These are phyloP conservation scores for Lyophyllum decastes DNA, from an alignment of 768 basidiomycete genomes.

Conservation along the genomic window DNA sequence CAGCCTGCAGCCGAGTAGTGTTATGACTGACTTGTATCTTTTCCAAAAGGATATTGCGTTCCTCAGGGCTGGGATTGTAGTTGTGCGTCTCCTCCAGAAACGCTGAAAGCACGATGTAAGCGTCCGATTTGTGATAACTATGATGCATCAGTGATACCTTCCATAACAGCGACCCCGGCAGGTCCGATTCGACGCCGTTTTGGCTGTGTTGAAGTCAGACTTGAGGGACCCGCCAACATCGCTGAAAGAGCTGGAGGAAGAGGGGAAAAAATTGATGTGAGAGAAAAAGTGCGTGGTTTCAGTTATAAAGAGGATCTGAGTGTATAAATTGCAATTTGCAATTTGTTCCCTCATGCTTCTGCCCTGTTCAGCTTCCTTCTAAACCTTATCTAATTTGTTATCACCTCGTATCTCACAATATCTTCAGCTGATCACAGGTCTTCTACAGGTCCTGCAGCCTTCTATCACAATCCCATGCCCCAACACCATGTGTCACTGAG, in stretches of 20 bases:
- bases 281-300: neutral
- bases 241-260: neutral
- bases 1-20: too few relatives aligned
- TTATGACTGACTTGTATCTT: conserved; percentile 13
- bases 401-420: neutral
- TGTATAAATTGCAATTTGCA: neutral
- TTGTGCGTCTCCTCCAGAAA: conserved; percentile 6
- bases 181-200: conserved; percentile 13
- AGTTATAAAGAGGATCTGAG: neutral
- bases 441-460: neutral
- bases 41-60: conserved; percentile 13
- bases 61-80: conserved; percentile 5
- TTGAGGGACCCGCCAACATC: conserved; percentile 15
- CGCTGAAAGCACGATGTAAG: conserved; percentile 6
- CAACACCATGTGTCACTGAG: too few relatives aligned
- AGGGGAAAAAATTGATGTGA: too few relatives aligned
- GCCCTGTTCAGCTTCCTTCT: neutral
- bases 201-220: neutral
- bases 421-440: neutral
- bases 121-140: conserved; percentile 1
- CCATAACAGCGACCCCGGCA: conserved; percentile 18
- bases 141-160: conserved; percentile 19
- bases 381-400: neutral
- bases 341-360: neutral
- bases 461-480: neutral